Conservation (phyloP, 1,284 basidiomycete genomes). For the Stereum hirsutum region DNA sequence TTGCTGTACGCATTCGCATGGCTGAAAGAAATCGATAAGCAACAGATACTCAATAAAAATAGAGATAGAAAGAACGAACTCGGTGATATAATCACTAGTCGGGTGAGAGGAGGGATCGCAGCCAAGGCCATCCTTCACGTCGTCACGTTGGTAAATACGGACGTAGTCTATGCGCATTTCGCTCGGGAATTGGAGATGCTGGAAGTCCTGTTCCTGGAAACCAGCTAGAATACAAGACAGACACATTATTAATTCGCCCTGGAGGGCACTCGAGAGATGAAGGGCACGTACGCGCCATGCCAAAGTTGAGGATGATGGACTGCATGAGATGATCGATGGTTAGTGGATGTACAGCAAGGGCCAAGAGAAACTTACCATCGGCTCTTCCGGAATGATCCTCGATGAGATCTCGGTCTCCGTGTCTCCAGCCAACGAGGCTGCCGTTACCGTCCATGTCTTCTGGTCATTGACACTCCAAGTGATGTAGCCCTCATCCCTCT, state of each 20-base stretch:
- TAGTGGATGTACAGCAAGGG: constrained; percentile 3
- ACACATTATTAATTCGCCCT: too few relatives aligned
- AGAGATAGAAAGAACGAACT: constrained; percentile 14
- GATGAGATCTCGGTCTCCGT: constrained; percentile 38
- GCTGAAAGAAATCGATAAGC: constrained; percentile 22
- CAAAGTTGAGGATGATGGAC: constrained; percentile 72
- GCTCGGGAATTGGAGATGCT: constrained; percentile 56
- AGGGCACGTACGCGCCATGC: constrained; percentile 53
- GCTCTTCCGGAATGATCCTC: constrained; percentile 72
- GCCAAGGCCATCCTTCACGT: constrained; percentile 42
- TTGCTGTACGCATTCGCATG: constrained; percentile 62
- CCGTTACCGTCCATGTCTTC: constrained; percentile 58
- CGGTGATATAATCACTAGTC: constrained; percentile 36
- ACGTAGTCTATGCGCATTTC: constrained; percentile 73
- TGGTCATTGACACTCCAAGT: constrained; percentile 62
- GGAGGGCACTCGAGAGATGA: too few relatives aligned
- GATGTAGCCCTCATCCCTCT: constrained; percentile 58
- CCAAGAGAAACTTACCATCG: constrained; percentile 50
- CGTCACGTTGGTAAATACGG: constrained; percentile 66
- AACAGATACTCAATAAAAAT: not conserved
- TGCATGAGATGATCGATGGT: constrained; percentile 18
- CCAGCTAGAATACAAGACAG: too few relatives aligned
- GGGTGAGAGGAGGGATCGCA: constrained; percentile 60
- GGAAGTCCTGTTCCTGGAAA: constrained; percentile 64
- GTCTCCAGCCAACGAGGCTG: constrained; percentile 54